Percentiles rank a stretch among this genome's conserved stretches.
Evolutionary conservation across 2,329 filamentous ascomycete species (phyloP).

Genomic region (Phyllosticta capitalensis): DNA sequence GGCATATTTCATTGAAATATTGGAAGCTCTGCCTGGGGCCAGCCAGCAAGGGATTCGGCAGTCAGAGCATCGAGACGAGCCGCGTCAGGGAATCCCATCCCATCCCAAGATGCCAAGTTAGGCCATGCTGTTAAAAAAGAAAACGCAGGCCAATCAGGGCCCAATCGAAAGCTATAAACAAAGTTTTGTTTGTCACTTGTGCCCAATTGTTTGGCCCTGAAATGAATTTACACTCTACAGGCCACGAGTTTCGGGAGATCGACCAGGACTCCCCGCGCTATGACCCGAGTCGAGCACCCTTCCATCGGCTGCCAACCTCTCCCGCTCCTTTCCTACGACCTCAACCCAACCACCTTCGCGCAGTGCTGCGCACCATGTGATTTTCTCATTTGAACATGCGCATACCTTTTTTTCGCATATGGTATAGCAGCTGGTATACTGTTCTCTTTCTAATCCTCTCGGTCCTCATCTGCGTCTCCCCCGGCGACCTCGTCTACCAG

Average conservation of each 20-base stretch:
- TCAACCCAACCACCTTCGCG: neutral
- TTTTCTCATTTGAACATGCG: conserved; percentile 22
- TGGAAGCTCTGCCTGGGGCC: too few species aligned
- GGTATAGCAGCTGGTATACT: conserved; percentile 72
- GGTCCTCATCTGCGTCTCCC: conserved; percentile 67
- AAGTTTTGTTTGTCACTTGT: neutral
- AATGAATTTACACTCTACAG: neutral
- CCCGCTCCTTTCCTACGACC: neutral
- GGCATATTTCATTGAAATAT: too few species aligned
- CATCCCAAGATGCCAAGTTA: too few species aligned
- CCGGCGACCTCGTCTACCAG: conserved; percentile 69
- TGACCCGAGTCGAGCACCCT: neutral
- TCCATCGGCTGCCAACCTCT: neutral
- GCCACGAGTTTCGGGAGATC: conserved; percentile 8
- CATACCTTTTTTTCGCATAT: conserved; percentile 61
- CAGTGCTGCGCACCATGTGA: conserved; percentile 6
- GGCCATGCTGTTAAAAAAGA: too few species aligned
- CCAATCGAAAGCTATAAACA: neutral
- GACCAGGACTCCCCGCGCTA: conserved; percentile 3
- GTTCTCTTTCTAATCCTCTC: conserved; percentile 65
- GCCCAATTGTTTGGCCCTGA: neutral
- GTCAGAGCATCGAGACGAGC: too few species aligned
- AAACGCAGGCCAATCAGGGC: neutral
- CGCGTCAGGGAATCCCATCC: too few species aligned
- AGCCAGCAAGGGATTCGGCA: too few species aligned